These are phyloP conservation scores for Candida sakaeoensis DNA, from an alignment of 805 yeast species.

Conservation along the genomic window DNA sequence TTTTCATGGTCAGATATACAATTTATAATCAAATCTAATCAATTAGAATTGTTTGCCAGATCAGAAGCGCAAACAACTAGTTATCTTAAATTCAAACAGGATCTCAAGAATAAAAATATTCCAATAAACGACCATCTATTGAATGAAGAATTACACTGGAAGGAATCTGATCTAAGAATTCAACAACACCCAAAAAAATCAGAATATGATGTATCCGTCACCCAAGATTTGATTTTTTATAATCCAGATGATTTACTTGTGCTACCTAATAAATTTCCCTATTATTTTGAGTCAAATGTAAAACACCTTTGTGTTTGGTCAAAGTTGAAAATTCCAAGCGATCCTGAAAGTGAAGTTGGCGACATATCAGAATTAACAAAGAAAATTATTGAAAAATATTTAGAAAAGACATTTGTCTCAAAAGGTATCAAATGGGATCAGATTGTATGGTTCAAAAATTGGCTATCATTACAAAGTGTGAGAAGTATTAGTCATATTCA, in stretches of 20 bases:
- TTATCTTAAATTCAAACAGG: slow-evolving; percentile 45
- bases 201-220: slow-evolving; percentile 10
- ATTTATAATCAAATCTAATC: slow-evolving; percentile 35
- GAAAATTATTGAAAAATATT: slow-evolving; percentile 38
- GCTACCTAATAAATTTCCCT: slow-evolving; percentile 62
- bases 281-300: slow-evolving; percentile 50
- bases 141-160: slow-evolving; percentile 50
- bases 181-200: slow-evolving; percentile 12
- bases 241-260: slow-evolving; percentile 42
- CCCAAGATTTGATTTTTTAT: slow-evolving; percentile 40
- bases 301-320: slow-evolving; percentile 68
- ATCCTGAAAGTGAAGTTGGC: slow-evolving; percentile 47
- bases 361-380: slow-evolving; percentile 46
- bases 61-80: slow-evolving; percentile 37
- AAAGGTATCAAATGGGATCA: slow-evolving; percentile 36
- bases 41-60: slow-evolving; percentile 48
- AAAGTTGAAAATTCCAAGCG: slow-evolving; percentile 51
- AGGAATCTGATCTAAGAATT: slow-evolving; percentile 20
- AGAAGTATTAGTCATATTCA: slow-evolving; percentile 68
- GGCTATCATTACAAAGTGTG: slow-evolving; percentile 67
- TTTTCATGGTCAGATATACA: slow-evolving; percentile 46
- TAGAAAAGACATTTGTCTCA: slow-evolving; percentile 47
- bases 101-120: slow-evolving; percentile 28
- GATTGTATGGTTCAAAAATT: slow-evolving; percentile 67
- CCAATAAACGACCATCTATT: slow-evolving; percentile 50